Evolutionary conservation across 192 early-diverging fungal genomes (phyloP).

Genomic region (Phycomyces nitens): DNA sequence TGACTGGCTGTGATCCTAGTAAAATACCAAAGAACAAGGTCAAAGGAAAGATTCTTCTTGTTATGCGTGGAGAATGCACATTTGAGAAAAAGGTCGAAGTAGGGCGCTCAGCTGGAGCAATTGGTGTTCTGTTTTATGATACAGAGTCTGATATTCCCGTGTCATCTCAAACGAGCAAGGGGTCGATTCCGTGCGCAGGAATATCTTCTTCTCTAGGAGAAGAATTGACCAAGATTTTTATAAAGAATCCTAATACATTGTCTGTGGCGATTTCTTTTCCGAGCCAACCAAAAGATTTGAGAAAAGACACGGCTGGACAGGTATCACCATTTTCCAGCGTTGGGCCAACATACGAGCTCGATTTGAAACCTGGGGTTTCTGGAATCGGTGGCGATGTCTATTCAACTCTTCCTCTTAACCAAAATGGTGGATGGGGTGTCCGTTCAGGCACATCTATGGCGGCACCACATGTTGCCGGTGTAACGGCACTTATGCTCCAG

Average conservation of each 20-base stretch:
- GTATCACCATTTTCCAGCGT: conserved; percentile 71
- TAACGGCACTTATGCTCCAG: conserved; percentile 40
- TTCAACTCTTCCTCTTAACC: conserved; percentile 42
- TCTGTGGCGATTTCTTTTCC: not conserved
- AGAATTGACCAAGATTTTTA: not conserved
- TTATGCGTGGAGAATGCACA: conserved; percentile 63
- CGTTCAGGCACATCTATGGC: conserved; percentile 42
- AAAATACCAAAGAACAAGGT: conserved; percentile 32
- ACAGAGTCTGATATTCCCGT: not conserved
- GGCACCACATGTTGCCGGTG: conserved; percentile 43
- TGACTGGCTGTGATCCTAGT: conserved; percentile 45
- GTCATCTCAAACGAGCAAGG: not conserved
- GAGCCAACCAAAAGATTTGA: not conserved
- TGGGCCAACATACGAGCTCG: conserved; percentile 67
- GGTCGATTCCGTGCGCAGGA: not conserved
- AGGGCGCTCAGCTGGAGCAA: conserved; percentile 55
- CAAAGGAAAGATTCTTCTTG: conserved; percentile 50
- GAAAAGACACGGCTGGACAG: conserved; percentile 44
- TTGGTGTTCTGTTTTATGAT: conserved; percentile 61
- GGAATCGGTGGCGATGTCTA: conserved; percentile 47
- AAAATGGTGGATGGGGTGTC: conserved; percentile 41
- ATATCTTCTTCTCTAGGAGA: not conserved
- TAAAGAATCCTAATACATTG: not conserved
- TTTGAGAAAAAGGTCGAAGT: conserved; percentile 56
- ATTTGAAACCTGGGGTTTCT: conserved; percentile 45